These are phyloP conservation scores for Gymnopilus dilepis DNA, from an alignment of 768 basidiomycete genomes.

Conservation along the genomic window DNA sequence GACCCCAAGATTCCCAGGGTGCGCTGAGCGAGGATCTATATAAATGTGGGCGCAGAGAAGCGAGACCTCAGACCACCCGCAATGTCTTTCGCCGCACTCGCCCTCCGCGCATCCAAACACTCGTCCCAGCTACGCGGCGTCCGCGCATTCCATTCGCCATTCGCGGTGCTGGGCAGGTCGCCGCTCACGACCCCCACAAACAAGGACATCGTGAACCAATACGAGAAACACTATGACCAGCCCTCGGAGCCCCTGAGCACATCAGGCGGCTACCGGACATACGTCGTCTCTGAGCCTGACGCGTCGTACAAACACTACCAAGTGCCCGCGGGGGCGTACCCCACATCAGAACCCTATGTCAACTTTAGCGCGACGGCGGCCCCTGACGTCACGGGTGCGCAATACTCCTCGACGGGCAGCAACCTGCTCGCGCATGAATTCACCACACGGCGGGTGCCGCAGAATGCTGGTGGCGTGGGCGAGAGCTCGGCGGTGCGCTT, in stretches of 20 bases:
- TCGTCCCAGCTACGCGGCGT: constrained; percentile 19
- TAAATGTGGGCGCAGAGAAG: background rate
- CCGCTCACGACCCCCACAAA: constrained; percentile 38
- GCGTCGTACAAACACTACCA: constrained; percentile 62
- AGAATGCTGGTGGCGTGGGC: constrained; percentile 49
- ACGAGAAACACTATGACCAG: constrained; percentile 68
- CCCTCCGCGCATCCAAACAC: constrained; percentile 29
- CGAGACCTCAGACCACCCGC: constrained; percentile 3
- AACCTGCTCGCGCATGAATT: constrained; percentile 45
- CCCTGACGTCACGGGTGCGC: constrained; percentile 38
- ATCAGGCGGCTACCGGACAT: constrained; percentile 56
- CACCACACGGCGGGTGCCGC: constrained; percentile 46
- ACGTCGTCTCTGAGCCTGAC: constrained; percentile 79
- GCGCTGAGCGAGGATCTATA: background rate
- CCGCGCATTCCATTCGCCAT: constrained; percentile 69
- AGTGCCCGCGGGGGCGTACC: constrained; percentile 76
- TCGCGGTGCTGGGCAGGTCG: constrained; percentile 53
- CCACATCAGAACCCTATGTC: constrained; percentile 51
- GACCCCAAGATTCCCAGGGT: constrained; percentile 31
- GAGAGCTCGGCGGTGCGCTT: constrained; percentile 53
- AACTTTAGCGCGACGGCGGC: constrained; percentile 47
- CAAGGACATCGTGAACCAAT: constrained; percentile 40
- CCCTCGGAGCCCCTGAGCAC: constrained; percentile 52
- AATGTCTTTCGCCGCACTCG: constrained; percentile 39
- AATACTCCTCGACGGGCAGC: constrained; percentile 50